These are phyloP conservation scores for Coniochaeta hoffmannii DNA, from an alignment of 2,329 filamentous ascomycete species.

Conservation along the genomic window DNA sequence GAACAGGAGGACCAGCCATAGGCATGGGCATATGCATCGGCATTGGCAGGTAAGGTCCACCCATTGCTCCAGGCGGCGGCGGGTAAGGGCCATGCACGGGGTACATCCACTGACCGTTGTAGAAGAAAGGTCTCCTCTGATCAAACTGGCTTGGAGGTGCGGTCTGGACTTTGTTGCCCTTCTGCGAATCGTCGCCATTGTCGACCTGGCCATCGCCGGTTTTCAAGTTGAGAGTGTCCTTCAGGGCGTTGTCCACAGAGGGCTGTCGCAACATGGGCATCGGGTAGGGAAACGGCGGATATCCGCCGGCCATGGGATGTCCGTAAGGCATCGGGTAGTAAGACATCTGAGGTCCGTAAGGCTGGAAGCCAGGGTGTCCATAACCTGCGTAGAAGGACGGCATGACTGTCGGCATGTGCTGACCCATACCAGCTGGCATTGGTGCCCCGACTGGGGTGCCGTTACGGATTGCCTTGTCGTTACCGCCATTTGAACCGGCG, in stretches of 20 bases:
- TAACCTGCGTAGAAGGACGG: conserved; percentile 18
- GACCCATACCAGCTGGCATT: conserved; percentile 1
- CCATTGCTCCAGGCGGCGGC: conserved; percentile 8
- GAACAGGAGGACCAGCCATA: neutral
- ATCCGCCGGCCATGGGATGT: conserved; percentile 21
- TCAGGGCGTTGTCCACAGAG: conserved; percentile 8
- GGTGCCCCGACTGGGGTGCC: conserved; percentile 5
- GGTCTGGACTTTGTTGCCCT: conserved; percentile 25
- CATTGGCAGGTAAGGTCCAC: conserved; percentile 13
- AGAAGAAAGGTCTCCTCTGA: conserved; percentile 31
- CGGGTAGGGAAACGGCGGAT: conserved; percentile 13
- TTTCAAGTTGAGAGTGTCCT: conserved; percentile 17
- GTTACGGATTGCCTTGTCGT: neutral
- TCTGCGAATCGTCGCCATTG: conserved; percentile 10
- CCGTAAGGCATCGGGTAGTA: conserved; percentile 35
- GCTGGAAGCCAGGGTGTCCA: conserved; percentile 4
- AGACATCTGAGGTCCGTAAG: conserved; percentile 22
- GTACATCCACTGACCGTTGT: conserved; percentile 36
- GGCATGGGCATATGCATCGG: neutral
- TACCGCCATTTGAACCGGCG: conserved; percentile 5
- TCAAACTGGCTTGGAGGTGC: conserved; percentile 39
- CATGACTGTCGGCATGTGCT: conserved; percentile 14
- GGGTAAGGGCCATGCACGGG: conserved; percentile 16
- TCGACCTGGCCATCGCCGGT: conserved; percentile 7
- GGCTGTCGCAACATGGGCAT: conserved; percentile 8